phyloP scores from a whole-genome alignment of 1,284 basidiomycete genomes.

The Fereydounia khargensis region DNA sequence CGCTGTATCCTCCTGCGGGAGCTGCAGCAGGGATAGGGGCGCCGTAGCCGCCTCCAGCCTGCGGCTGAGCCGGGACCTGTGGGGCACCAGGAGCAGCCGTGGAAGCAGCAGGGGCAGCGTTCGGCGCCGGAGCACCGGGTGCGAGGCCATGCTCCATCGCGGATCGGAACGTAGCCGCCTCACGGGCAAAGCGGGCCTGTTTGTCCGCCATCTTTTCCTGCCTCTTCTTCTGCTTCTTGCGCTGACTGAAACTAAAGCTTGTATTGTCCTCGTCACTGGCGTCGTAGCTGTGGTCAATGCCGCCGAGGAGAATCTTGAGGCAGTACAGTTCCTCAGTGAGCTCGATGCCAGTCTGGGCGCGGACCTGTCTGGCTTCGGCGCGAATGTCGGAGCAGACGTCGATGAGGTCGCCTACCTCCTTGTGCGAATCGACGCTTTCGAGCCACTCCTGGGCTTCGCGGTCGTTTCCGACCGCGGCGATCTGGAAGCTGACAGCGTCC shows the following conservation, averaged over 20 bases:
- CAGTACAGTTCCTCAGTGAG: conserved; percentile 41
- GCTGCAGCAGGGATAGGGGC: not conserved
- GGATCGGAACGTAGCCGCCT: not conserved
- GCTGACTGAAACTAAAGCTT: conserved; percentile 1
- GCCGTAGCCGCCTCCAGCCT: conserved; percentile 7
- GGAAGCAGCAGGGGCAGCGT: not conserved
- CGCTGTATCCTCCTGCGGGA: conserved; percentile 6
- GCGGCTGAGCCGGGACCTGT: conserved; percentile 7
- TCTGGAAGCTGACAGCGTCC: conserved; percentile 40
- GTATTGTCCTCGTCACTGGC: conserved; percentile 30
- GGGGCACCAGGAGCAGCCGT: conserved; percentile 5
- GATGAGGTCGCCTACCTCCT: conserved; percentile 36
- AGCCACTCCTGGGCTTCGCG: conserved; percentile 47
- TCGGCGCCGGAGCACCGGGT: not conserved
- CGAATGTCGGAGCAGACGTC: conserved; percentile 43
- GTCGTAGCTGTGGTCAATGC: conserved; percentile 43
- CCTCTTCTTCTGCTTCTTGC: conserved; percentile 3
- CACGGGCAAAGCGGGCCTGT: not conserved
- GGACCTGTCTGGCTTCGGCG: conserved; percentile 35
- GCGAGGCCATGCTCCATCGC: conserved; percentile 1
- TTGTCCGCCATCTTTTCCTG: conserved; percentile 15
- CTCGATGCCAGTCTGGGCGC: conserved; percentile 30
- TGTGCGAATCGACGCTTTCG: conserved; percentile 44
- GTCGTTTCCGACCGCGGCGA: conserved; percentile 47
- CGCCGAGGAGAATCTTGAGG: conserved; percentile 41